Base-by-base conservation (phyloP, 768 basidiomycete species). In the Tricholoma matsutake region DNA sequence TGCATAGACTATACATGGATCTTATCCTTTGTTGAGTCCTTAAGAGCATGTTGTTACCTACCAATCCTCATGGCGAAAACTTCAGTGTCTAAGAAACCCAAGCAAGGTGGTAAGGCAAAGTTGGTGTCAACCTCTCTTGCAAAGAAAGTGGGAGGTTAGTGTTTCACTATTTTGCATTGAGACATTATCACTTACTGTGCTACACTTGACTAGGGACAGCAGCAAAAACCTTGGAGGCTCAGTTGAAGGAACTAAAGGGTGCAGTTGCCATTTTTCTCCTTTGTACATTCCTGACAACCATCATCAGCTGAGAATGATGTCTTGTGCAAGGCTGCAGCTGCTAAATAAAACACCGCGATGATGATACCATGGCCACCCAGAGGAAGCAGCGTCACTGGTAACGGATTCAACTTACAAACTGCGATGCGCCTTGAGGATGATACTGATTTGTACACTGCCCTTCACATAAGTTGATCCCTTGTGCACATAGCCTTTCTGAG, bases 241-340 rank as follows among this genome's bases (percentile, higher is more conserved):
- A 35, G 22, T 39, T 55, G 32, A 55, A 55, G 22, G 35, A 55
- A 55, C 37, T 55, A 55, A 34, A 55, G 37, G 54, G 54, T 55
- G 20, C 31, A 14, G 35, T 34, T 29, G 34, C 32, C 9, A 10
- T 54, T 54, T 54, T n/a, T 43, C 41, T 20, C 41, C 7, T 32
- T 54, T 11, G 11, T 54, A 13, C 53, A 34, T 34, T 34, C 16
- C 35, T 54, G 35, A 34, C 53, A 54, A n/a, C 35, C 25, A 53
- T 55, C 37, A 39, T 22, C 22, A 55, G 54, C 54, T 35, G 32
- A 55, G 29, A 55, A 35, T 16, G 32, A 55, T 39, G 54, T 16
- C 32, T 55, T 55, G 37, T 6, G 6, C 54, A 55, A 55, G 54
- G 37, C 18, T 29, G 37, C 22, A 20, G 54, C 54, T 39, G 54